Conservation (phyloP, 805 yeast species). For the Lipomyces mesembrius region DNA sequence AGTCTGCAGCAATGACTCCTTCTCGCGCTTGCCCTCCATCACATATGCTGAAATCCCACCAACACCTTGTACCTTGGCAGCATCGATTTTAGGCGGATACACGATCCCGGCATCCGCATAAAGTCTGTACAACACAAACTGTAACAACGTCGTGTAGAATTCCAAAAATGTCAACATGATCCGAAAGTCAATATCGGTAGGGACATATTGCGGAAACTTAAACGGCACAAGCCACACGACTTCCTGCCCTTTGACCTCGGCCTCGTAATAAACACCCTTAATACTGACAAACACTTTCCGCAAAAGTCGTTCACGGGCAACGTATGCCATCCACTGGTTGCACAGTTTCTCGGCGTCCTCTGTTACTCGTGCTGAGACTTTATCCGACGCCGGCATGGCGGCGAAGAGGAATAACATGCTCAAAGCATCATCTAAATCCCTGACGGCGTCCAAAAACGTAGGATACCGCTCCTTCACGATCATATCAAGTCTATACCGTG, state of each 20-base stretch:
- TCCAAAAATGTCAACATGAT: conserved; percentile 97
- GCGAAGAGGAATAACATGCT: conserved; percentile 94
- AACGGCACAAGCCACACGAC: conserved; percentile 96
- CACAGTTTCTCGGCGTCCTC: conserved; percentile 83
- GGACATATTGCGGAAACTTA: conserved; percentile 95
- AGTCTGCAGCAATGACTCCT: conserved; percentile 41
- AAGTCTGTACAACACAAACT: conserved; percentile 82
- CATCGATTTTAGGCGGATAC: conserved; percentile 87
- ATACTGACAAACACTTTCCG: conserved; percentile 93
- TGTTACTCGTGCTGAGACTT: conserved; percentile 78
- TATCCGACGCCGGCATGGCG: conserved; percentile 91
- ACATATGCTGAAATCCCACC: conserved; percentile 89
- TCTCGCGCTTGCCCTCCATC: conserved; percentile 53
- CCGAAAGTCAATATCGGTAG: conserved; percentile 91
- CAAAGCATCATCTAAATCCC: conserved; percentile 93
- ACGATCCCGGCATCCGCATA: conserved; percentile 84
- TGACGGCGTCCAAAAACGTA: conserved; percentile 84
- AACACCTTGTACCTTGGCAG: conserved; percentile 73
- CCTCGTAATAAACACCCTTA: conserved; percentile 96
- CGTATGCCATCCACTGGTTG: conserved; percentile 93
- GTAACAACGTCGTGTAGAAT: conserved; percentile 89
- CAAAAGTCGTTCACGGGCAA: conserved; percentile 79
- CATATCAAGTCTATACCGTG: conserved; percentile 83
- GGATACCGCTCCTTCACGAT: conserved; percentile 96
- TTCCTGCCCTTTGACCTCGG: conserved; percentile 86